Percentiles rank a stretch among this genome's conserved stretches.
phyloP scores from a whole-genome alignment of 208 protist genomes.

The Zelonia costaricensis region DNA sequence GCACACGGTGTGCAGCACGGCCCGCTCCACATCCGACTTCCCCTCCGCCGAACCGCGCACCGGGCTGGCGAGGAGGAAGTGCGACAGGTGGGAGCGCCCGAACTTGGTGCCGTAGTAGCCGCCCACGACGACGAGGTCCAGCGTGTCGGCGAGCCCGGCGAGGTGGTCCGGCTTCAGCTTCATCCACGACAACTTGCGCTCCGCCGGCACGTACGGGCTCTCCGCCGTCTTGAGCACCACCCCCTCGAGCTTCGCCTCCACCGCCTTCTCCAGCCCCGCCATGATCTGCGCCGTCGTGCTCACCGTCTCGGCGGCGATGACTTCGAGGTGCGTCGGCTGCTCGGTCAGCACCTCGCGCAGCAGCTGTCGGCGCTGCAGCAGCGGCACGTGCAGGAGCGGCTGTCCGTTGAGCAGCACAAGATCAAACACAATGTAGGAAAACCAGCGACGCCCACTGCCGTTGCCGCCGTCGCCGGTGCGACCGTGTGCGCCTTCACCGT shows the following conservation, averaged over 20 bases:
- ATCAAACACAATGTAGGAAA: constrained; percentile 65
- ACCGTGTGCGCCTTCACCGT: too few relatives aligned
- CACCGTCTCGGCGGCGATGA: constrained; percentile 29
- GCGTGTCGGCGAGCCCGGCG: constrained; percentile 2
- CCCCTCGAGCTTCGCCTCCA: constrained; percentile 28
- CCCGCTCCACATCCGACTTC: constrained; percentile 3
- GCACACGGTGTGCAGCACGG: constrained; percentile 48
- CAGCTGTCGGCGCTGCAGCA: constrained; percentile 16
- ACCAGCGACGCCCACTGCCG: constrained; percentile 26
- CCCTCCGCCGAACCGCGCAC: not conserved
- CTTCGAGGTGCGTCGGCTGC: constrained; percentile 30
- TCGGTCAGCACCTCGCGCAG: constrained; percentile 21
- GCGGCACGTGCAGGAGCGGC: constrained; percentile 26
- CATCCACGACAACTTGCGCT: constrained; percentile 57
- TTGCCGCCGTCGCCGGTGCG: not conserved
- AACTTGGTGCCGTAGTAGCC: constrained; percentile 65
- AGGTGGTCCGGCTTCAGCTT: constrained; percentile 77
- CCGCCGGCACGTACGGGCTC: constrained; percentile 41
- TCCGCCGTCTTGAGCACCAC: constrained; percentile 46
- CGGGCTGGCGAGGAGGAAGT: constrained; percentile 44
- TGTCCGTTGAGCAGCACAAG: constrained; percentile 49
- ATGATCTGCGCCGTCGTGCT: constrained; percentile 33
- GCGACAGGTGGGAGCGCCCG: constrained; percentile 33
- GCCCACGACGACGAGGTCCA: not conserved
- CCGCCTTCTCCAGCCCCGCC: constrained; percentile 24